Evolutionary conservation across 148 eudicot species (phyloP).

Genomic region (Linanthus parryae): DNA sequence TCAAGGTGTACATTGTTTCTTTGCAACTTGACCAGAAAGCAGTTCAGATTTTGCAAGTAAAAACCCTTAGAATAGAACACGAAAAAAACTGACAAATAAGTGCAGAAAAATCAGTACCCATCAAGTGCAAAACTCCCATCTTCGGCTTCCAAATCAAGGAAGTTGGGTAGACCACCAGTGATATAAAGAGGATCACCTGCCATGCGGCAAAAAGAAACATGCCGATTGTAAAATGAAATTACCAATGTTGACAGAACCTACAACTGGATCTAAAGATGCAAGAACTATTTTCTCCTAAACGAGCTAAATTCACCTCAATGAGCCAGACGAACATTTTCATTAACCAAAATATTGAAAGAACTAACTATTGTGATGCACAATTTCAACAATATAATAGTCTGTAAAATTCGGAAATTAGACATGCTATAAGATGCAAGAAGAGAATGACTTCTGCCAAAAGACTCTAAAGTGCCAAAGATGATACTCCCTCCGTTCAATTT

Average conservation of each 20-base stretch:
- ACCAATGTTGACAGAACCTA: neutral
- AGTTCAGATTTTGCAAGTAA: constrained; percentile 2
- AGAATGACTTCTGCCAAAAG: too few species aligned
- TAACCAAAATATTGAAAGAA: too few species aligned
- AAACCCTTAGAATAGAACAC: neutral
- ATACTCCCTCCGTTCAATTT: too few species aligned
- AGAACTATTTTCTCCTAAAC: neutral
- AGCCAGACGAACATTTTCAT: too few species aligned
- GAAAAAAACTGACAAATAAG: neutral
- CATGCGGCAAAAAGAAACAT: constrained; percentile 16
- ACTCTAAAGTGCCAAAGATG: too few species aligned
- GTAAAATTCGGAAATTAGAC: too few species aligned
- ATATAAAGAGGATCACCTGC: constrained; percentile 92
- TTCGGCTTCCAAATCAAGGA: constrained; percentile 35
- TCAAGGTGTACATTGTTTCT: too few species aligned
- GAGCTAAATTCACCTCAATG: too few species aligned
- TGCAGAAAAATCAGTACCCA: constrained; percentile 42
- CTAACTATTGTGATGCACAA: too few species aligned
- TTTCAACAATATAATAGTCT: too few species aligned
- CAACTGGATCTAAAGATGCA: neutral
- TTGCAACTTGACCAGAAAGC: too few species aligned
- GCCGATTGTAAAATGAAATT: constrained; percentile 2
- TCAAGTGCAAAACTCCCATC: constrained; percentile 69
- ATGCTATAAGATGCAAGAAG: too few species aligned
- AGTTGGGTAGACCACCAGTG: constrained; percentile 70